Conservation (phyloP, 352 stramenopile genomes). For the Globisporangium heterothallicum region DNA sequence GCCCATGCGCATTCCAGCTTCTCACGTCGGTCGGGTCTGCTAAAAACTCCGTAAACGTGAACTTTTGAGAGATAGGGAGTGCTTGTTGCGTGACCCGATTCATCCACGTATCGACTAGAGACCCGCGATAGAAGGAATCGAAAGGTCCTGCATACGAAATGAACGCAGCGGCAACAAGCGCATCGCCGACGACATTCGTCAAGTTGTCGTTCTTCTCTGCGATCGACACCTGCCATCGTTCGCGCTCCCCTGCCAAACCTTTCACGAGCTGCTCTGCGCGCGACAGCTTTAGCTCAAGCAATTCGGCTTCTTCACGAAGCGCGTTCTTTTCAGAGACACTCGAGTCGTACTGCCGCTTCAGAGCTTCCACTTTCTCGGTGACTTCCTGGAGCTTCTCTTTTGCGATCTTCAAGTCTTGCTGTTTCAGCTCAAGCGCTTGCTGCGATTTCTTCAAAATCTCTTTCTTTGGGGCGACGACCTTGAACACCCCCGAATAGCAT, state of each 20-base stretch:
- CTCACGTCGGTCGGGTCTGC: slow-evolving; percentile 91
- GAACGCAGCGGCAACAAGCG: slow-evolving; percentile 91
- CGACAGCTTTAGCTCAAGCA: slow-evolving; percentile 90
- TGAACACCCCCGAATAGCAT: slow-evolving; percentile 85
- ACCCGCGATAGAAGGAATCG: slow-evolving; percentile 88
- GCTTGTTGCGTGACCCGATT: slow-evolving; percentile 76
- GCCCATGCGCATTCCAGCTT: slow-evolving; percentile 92
- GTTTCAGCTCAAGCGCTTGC: slow-evolving; percentile 79
- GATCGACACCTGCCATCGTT: slow-evolving; percentile 91
- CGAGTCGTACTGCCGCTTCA: slow-evolving; percentile 90
- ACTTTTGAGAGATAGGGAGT: slow-evolving; percentile 82
- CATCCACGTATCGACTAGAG: slow-evolving; percentile 87
- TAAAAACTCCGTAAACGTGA: slow-evolving; percentile 91
- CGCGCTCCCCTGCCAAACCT: slow-evolving; percentile 90
- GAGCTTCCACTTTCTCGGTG: slow-evolving; percentile 86
- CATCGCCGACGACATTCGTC: slow-evolving; percentile 88
- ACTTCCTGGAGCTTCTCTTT: slow-evolving; percentile 89
- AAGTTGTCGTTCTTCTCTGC: slow-evolving; percentile 86
- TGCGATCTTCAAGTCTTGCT: slow-evolving; percentile 83
- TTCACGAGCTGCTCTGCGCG: slow-evolving; percentile 93
- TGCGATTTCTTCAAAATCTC: slow-evolving; percentile 85
- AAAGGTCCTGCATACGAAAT: slow-evolving; percentile 95
- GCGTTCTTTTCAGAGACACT: slow-evolving; percentile 93
- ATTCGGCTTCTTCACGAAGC: slow-evolving; percentile 89
- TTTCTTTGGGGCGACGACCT: slow-evolving; percentile 88